phyloP scores from a whole-genome alignment of 257 asterid species.

The Capsicum rhomboideum region DNA sequence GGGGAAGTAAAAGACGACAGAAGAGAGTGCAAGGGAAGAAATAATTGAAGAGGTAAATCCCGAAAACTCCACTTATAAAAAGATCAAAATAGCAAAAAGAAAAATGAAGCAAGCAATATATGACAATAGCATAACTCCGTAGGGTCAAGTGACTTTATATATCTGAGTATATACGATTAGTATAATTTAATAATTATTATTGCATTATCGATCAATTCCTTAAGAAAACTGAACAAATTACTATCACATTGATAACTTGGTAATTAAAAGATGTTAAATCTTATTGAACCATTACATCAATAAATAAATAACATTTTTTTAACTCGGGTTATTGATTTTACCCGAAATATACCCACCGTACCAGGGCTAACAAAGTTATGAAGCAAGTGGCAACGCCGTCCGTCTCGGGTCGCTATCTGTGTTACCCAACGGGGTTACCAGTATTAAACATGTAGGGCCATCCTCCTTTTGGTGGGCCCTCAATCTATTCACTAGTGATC shows the following conservation, averaged over 20 bases:
- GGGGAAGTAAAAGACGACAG: not conserved
- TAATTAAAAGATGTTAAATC: not conserved
- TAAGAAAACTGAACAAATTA: not conserved
- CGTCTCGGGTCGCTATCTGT: conserved; percentile 21
- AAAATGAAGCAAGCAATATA: not conserved
- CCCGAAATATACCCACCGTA: too few relatives aligned
- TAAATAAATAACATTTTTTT: too few relatives aligned
- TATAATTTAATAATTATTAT: not conserved
- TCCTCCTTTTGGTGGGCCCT: conserved; percentile 17
- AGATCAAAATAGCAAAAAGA: not conserved
- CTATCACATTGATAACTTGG: not conserved
- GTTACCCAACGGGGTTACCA: conserved; percentile 55
- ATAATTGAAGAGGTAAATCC: not conserved
- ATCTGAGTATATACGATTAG: not conserved
- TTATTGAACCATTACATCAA: too few relatives aligned
- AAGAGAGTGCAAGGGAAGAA: not conserved
- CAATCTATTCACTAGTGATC: not conserved
- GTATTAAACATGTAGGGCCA: conserved; percentile 42
- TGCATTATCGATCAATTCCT: not conserved
- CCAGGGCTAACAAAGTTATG: too few relatives aligned
- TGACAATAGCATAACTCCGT: not conserved
- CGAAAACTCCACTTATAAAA: not conserved
- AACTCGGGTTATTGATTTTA: too few relatives aligned
- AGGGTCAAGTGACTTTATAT: not conserved
- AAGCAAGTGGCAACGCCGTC: not conserved